Evolutionary conservation across 1,139 yeast species (phyloP).

Genomic region (Suhomyces bolitotheri): DNA sequence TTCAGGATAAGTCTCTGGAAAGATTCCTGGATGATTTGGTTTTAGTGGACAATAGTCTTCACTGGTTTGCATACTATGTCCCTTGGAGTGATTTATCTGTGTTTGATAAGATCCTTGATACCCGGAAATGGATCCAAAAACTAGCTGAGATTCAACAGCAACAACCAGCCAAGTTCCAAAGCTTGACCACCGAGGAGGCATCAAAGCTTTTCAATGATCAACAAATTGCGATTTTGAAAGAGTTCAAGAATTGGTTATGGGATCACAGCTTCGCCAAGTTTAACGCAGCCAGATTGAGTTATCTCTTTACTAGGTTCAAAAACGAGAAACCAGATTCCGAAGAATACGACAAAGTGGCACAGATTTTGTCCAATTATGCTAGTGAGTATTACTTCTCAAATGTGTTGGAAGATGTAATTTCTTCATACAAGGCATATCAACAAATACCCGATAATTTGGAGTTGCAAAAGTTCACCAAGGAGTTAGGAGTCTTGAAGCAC

Average conservation of each 20-base stretch:
- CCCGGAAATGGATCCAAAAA: conserved; percentile 6
- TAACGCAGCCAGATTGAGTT: conserved; percentile 5
- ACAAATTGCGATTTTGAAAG: conserved; percentile 3
- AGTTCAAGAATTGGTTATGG: conserved; percentile 9
- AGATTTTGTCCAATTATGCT: conserved; percentile 3
- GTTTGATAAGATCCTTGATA: conserved; percentile 11
- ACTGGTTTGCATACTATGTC: conserved; percentile 9
- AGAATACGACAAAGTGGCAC: conserved; percentile 3
- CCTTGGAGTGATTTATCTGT: conserved; percentile 12
- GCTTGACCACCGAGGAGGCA: not conserved
- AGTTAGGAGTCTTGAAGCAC: conserved; percentile 15
- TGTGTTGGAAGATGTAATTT: conserved; percentile 1
- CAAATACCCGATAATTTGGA: conserved; percentile 27
- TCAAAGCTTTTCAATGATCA: conserved; percentile 1
- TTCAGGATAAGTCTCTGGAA: conserved; percentile 5
- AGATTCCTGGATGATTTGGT: conserved; percentile 6
- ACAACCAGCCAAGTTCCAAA: not conserved
- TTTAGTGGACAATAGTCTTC: conserved; percentile 6
- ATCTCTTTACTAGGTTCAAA: conserved; percentile 7
- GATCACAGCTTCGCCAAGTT: conserved; percentile 5
- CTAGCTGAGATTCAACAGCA: conserved; percentile 3
- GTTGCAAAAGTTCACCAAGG: conserved; percentile 19
- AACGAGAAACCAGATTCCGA: conserved; percentile 1
- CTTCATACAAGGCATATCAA: conserved; percentile 10
- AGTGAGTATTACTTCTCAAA: conserved; percentile 5